Base-by-base conservation (phyloP, 2,329 filamentous ascomycete species). In the Phialemoniopsis sp. region DNA sequence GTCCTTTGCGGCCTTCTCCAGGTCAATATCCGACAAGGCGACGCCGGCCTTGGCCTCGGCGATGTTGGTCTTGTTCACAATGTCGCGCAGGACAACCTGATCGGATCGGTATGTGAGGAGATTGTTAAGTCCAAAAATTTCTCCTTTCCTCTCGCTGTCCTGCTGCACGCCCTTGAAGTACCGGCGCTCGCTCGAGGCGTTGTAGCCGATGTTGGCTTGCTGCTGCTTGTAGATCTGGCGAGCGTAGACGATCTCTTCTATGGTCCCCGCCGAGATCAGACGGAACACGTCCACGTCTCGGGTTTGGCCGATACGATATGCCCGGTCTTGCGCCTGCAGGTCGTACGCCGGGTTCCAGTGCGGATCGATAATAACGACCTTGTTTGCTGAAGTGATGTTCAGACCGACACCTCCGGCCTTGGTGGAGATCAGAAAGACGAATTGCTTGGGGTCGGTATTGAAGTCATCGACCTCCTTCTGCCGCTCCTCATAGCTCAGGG, bases 201-300 rank as follows among this genome's bases (percentile, higher is more conserved):
- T 94, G 62, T 98, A 97, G 1, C 88, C 93, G 42, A 98, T 97
- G 54, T 96, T 97, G 18, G 93, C 91, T 64, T 97, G 93, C 55
- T 98, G 93, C 57, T 98, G 93, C 61, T 98, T 98, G 73, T 98
- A 98, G 30, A 98, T 93, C 54, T 98, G 93, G 7, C 93, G 78
- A 0, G 91, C 93, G 53, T 98, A 98, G 8, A 97, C 89, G 39
- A 96, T 93, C 60, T 98, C 93, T 57, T 98, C 93, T 13, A 98
- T 89, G 0, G 93, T 97, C 1, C 93, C 93, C 2, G 87, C 82
- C 3, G 87, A 91, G 14, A 98, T 81, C 2, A 98, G 77, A 4
- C 93, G 82, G 58, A 95, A 97, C 2, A 97, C 91, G 57, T 98
- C 93, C 1, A 98, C 93, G 54, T 97, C 89, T 15, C 93, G 77